Evolutionary conservation across 2,329 filamentous ascomycete species (phyloP).

Genomic region (Chrysoporthe deuterocubensis): DNA sequence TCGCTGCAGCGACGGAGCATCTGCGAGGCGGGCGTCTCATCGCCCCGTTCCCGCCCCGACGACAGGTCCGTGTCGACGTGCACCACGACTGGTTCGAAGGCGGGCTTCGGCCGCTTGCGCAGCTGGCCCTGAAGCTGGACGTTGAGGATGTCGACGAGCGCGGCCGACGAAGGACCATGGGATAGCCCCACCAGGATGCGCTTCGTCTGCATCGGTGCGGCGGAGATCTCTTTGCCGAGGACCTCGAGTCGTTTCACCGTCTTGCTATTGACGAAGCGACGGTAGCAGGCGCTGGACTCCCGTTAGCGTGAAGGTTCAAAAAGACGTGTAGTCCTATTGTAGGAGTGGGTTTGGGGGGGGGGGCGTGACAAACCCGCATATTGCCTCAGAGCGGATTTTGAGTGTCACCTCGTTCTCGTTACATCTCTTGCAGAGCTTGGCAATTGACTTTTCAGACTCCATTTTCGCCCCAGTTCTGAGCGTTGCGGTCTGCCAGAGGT

Average conservation of each 20-base stretch:
- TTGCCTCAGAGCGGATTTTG: conserved; percentile 59
- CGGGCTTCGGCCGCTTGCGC: conserved; percentile 64
- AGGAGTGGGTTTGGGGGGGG: neutral
- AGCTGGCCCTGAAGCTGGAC: conserved; percentile 69
- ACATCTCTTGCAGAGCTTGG: conserved; percentile 59
- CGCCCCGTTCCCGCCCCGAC: neutral
- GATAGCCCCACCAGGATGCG: conserved; percentile 78
- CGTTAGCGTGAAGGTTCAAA: neutral
- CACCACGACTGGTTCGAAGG: conserved; percentile 69
- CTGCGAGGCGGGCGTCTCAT: conserved; percentile 41
- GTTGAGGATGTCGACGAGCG: conserved; percentile 76
- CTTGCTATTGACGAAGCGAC: conserved; percentile 77
- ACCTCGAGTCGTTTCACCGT: conserved; percentile 70
- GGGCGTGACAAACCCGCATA: conserved; percentile 59
- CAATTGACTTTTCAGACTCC: conserved; percentile 28
- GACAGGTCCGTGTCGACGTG: conserved; percentile 52
- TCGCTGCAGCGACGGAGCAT: conserved; percentile 58
- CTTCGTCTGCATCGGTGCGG: conserved; percentile 43
- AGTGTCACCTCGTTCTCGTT: conserved; percentile 52
- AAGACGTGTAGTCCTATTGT: neutral
- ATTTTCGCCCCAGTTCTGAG: conserved; percentile 3
- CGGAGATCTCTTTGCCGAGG: conserved; percentile 53
- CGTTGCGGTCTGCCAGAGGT: neutral
- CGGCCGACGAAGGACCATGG: conserved; percentile 79
- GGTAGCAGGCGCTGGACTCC: conserved; percentile 69